Evolutionary conservation across 345 rosid genomes (phyloP).

Genomic region (Moricandia moricandioides): DNA sequence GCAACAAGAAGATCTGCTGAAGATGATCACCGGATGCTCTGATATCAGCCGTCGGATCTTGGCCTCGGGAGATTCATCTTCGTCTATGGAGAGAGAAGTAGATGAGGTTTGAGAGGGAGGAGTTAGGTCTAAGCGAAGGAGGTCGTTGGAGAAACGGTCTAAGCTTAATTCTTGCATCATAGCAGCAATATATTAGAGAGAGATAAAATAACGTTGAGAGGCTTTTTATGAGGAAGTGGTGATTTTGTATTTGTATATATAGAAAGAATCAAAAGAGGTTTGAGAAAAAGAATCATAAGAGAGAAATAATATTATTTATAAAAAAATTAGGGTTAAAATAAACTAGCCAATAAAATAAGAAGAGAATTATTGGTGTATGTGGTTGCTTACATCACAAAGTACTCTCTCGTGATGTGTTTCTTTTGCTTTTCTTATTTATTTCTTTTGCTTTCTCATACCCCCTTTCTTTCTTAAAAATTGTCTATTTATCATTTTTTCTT

Average conservation of each 20-base stretch:
- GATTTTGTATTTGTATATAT: conserved; percentile 31
- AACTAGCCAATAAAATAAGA: conserved; percentile 8
- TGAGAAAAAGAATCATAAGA: neutral
- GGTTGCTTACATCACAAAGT: conserved; percentile 68
- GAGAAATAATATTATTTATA: neutral
- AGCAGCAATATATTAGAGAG: conserved; percentile 12
- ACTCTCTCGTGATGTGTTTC: conserved; percentile 40
- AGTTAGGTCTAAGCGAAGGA: conserved; percentile 49
- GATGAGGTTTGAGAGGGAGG: conserved; percentile 44
- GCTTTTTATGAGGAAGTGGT: conserved; percentile 4
- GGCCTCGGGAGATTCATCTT: conserved; percentile 62
- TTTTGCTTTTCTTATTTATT: conserved; percentile 19
- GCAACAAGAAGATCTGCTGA: conserved; percentile 84
- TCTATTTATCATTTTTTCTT: no score
- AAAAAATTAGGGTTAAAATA: neutral
- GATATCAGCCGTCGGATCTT: conserved; percentile 79
- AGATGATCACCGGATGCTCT: conserved; percentile 89
- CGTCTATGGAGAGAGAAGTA: conserved; percentile 70
- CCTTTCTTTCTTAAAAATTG: neutral
- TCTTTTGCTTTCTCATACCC: neutral
- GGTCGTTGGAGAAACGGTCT: conserved; percentile 43
- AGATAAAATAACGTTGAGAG: conserved; percentile 5
- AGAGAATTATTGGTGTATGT: conserved; percentile 39
- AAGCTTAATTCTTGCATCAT: conserved; percentile 69
- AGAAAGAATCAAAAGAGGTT: conserved; percentile 28